A percentile compares a stretch with the other conserved stretches of the same genome.
Conservation (phyloP, 805 yeast species). For the Metschnikowia lachancei region DNA sequence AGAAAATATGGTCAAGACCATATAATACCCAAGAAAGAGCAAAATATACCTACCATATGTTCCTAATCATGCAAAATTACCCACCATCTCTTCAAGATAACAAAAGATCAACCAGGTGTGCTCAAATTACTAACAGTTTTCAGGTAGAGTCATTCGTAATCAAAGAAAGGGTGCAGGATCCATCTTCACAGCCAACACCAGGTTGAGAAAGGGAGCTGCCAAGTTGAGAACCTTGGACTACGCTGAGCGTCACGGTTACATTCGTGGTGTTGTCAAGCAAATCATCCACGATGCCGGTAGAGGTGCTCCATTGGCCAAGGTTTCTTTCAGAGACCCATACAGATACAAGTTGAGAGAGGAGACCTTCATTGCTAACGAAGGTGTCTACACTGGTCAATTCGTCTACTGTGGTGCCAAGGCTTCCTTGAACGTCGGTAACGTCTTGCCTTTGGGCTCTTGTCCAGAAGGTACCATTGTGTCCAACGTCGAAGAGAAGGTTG, state of each 20-base stretch:
- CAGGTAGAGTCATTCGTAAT: constrained; percentile 99
- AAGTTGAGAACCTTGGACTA: constrained; percentile 98
- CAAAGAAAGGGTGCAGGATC: constrained; percentile 99
- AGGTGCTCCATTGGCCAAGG: constrained; percentile 99
- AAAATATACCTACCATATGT: no score
- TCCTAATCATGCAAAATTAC: no score
- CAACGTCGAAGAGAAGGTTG: constrained; percentile 97
- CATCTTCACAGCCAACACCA: constrained; percentile 99
- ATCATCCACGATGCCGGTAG: constrained; percentile 99
- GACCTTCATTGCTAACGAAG: constrained; percentile 98
- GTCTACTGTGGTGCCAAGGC: constrained; percentile 99
- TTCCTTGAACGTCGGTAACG: constrained; percentile 93
- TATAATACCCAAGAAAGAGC: no score
- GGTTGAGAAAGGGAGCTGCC: constrained; percentile 99
- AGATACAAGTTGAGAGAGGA: constrained; percentile 96
- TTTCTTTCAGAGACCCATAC: constrained; percentile 86
- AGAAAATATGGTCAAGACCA: no score
- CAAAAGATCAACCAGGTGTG: not conserved
- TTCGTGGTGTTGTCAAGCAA: constrained; percentile 98
- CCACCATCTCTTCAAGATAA: no score
- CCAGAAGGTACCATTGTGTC: constrained; percentile 99
- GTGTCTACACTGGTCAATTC: constrained; percentile 99
- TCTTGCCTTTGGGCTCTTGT: constrained; percentile 92
- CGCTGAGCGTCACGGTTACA: constrained; percentile 99
- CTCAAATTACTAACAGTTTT: constrained; percentile 9